Conservation (phyloP, 2,329 filamentous ascomycete species). For the Diplodia corticola region DNA sequence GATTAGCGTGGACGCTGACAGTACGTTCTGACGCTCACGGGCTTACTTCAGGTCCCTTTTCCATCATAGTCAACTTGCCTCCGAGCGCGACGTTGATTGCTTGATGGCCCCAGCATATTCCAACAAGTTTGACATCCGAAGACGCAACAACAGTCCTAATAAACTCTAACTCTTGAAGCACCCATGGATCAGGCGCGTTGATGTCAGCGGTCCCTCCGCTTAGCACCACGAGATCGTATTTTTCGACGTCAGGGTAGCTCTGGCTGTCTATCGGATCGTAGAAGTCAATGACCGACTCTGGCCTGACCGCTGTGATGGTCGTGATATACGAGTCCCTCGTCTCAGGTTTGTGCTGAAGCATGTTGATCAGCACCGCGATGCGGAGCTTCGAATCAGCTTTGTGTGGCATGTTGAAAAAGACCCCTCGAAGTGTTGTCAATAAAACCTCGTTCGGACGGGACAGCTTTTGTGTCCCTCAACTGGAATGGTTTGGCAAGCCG, state of each 20-base stretch:
- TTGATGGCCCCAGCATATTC: constrained; percentile 22
- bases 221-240: constrained; percentile 14
- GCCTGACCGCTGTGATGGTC: not conserved
- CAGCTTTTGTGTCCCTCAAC: not conserved
- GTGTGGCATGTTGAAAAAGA: not conserved
- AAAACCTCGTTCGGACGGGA: not conserved
- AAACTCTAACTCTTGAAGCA: constrained; percentile 18
- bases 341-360: not conserved
- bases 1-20: not conserved
- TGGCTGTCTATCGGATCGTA: constrained; percentile 19
- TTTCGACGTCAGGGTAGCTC: not conserved
- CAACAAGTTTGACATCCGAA: constrained; percentile 9
- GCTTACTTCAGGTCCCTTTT: constrained; percentile 20
- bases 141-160: not conserved
- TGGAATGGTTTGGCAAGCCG: not conserved
- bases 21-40: no score
- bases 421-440: not conserved
- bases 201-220: constrained; percentile 22
- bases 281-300: constrained; percentile 12
- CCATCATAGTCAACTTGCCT: constrained; percentile 7
- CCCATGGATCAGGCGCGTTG: constrained; percentile 20
- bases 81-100: constrained; percentile 20
- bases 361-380: constrained; percentile 19
- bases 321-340: constrained; percentile 6
- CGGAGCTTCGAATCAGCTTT: not conserved